These are phyloP conservation scores for Clarireedia paspali DNA, from an alignment of 2,329 filamentous ascomycete genomes.

Conservation along the genomic window DNA sequence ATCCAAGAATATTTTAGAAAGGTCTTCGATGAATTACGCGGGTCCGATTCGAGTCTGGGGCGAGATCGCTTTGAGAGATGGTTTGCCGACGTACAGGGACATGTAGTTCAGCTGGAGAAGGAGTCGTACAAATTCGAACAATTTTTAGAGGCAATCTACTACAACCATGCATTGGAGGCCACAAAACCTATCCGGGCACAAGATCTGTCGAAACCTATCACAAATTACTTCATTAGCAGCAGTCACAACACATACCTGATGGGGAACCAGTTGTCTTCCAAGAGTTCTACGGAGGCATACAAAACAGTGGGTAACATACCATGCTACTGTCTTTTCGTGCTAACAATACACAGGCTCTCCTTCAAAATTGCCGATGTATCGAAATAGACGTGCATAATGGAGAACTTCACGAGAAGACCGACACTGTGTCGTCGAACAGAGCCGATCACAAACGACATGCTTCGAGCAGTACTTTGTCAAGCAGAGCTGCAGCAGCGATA, in stretches of 20 bases:
- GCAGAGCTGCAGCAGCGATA: slow-evolving; percentile 21
- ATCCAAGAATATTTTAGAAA: slow-evolving; percentile 41
- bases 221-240: slow-evolving; percentile 86
- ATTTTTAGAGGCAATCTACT: slow-evolving; percentile 26
- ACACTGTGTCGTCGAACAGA: slow-evolving; percentile 29
- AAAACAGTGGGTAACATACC: slow-evolving; percentile 50
- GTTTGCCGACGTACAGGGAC: slow-evolving; percentile 40
- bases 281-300: slow-evolving; percentile 68
- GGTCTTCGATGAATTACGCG: slow-evolving; percentile 40
- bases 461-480: slow-evolving; percentile 28
- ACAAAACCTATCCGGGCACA: slow-evolving; percentile 18
- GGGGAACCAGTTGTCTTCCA: slow-evolving; percentile 76
- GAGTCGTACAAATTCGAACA: slow-evolving; percentile 28
- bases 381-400: slow-evolving; percentile 96
- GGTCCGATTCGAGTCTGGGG: slow-evolving; percentile 28
- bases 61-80: slow-evolving; percentile 40
- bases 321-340: background rate
- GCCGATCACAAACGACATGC: slow-evolving; percentile 39
- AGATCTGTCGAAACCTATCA: slow-evolving; percentile 28
- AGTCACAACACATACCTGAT: slow-evolving; percentile 92
- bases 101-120: slow-evolving; percentile 19
- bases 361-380: slow-evolving; percentile 76
- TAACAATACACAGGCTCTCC: slow-evolving; percentile 48
- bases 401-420: slow-evolving; percentile 31
- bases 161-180: slow-evolving; percentile 25